Percentiles rank a stretch among this genome's conserved stretches.
Evolutionary conservation across 192 early-diverging fungal species (phyloP).

Genomic region (Geosiphon pyriformis): DNA sequence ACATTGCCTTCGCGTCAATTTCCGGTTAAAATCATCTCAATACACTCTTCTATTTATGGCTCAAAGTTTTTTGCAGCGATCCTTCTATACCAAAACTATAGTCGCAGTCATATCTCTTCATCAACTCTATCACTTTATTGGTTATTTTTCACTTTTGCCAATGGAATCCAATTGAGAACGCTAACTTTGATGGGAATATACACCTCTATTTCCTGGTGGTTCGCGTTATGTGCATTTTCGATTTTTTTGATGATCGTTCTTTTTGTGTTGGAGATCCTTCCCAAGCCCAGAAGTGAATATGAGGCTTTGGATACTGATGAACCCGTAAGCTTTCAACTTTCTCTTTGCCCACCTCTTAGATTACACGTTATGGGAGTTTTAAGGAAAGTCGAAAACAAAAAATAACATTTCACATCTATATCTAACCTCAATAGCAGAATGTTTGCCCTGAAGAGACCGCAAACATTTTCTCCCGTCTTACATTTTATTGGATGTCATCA

Average conservation of each 20-base stretch:
- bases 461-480: conserved; percentile 75
- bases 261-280: conserved; percentile 18
- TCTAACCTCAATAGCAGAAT: conserved; percentile 24
- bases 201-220: background rate
- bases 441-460: conserved; percentile 70
- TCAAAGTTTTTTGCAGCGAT: conserved; percentile 26
- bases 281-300: conserved; percentile 10
- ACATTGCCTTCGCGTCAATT: no score
- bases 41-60: conserved; percentile 1
- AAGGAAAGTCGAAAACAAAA: background rate
- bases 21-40: no score
- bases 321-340: background rate
- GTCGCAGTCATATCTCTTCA: conserved; percentile 38
- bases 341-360: background rate
- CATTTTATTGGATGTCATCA: conserved; percentile 89
- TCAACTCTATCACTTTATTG: conserved; percentile 56
- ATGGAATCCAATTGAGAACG: conserved; percentile 42
- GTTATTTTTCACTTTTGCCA: conserved; percentile 37
- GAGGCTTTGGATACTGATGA: conserved; percentile 4
- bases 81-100: conserved; percentile 32
- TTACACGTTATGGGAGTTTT: no score
- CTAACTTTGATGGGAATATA: conserved; percentile 3
- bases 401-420: background rate
- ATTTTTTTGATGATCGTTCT: conserved; percentile 19
- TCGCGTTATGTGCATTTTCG: background rate